Evolutionary conservation across 164 flowering plant genomes (phyloP).

Genomic region (Akebia trifoliata): DNA sequence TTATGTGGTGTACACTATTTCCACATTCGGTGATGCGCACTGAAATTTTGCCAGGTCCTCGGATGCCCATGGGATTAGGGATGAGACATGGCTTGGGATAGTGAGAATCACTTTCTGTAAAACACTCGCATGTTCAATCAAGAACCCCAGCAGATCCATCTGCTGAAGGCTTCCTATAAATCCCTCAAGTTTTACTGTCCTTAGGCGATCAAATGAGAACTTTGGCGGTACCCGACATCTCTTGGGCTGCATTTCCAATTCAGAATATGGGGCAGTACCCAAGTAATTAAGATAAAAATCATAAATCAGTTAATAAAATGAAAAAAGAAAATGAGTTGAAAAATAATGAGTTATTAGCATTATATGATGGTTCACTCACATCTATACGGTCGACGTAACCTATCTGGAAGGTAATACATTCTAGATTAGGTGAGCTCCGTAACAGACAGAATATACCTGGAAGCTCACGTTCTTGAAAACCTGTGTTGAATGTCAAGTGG

Average conservation of each 20-base stretch:
- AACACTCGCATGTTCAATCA: background rate
- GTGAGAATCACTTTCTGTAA: background rate
- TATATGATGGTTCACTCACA: background rate
- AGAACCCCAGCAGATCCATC: too few species aligned
- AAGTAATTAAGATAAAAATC: background rate
- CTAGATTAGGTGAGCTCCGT: constrained; percentile 8
- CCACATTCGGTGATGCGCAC: too few species aligned
- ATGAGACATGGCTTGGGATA: background rate
- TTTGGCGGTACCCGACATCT: background rate
- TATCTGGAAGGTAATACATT: background rate
- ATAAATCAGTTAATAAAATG: too few species aligned
- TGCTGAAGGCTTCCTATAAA: background rate
- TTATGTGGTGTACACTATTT: too few species aligned
- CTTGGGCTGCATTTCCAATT: too few species aligned
- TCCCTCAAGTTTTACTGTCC: background rate
- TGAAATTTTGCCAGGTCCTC: too few species aligned
- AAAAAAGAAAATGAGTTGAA: background rate
- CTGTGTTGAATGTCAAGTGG: constrained; percentile 6
- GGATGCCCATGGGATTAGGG: too few species aligned
- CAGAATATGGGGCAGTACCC: background rate
- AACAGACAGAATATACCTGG: constrained; percentile 6
- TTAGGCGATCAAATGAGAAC: background rate
- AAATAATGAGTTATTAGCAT: background rate
- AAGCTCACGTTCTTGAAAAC: background rate
- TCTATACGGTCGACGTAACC: background rate